Evolutionary conservation across 441 rosid species (phyloP), one percentile per base, ranked within the genome.

Genomic region (Pelargonium australe): DNA sequence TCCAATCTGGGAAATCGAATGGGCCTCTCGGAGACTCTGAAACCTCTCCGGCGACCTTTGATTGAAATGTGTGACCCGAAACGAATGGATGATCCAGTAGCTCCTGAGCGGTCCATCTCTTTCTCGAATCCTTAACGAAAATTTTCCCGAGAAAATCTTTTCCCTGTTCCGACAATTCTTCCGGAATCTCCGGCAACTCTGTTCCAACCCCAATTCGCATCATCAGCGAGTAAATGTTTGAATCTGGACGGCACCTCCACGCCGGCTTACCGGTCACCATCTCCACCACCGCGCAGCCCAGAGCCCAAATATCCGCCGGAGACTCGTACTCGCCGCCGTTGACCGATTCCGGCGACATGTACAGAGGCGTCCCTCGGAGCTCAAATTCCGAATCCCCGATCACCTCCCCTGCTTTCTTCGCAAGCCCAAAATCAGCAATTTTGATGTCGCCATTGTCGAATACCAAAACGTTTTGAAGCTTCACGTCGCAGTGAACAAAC

Each of bases 291-390:
- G 86, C 85, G 57, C 97, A 90, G 20, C 96, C 98, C 3, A 93
- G 80, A 0, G 96, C 97, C 98, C 98, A 93, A 2, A 93, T 78
- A 70, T 93, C 98, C 43, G 79, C 81, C 8, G 85, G 80, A 3
- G 97, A 66, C 72, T 85, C 88, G 67, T 86, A 89, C 64, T 80
- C 85, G 68, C 82, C 87, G 1, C 83, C 72, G 47, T 81, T 86
- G 23, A 93, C 92, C 0, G 96, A 84, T 75, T 93, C 98, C 1
- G 98, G 98, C n/a, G 98, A 83, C 81, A 93, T 79, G 20, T 84
- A 85, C 43, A 90, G 74, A 14, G 97, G 98, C 71, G 98, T 93
- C 4, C 98, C 98, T 55, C 95, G 71, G 60, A 87, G 72, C 78
- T 86, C 75, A 14, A 70, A 17, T n/a, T 68, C 75, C 16, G 16